Conservation (phyloP, 2,329 filamentous ascomycete genomes). For the Samsoniella hepiali region DNA sequence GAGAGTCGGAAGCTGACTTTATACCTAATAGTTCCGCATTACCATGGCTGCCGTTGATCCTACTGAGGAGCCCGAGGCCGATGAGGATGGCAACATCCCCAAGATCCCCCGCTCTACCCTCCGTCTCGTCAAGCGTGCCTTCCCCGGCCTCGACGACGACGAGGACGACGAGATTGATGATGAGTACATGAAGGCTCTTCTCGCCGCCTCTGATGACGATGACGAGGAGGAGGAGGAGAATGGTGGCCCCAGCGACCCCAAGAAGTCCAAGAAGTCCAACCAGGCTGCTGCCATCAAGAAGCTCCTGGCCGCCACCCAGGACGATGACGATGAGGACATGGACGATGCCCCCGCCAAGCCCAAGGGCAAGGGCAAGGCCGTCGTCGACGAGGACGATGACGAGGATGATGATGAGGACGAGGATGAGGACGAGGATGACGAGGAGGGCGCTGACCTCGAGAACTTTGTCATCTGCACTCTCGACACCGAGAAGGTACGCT, state of each 20-base stretch:
- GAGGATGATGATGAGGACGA: slow-evolving; percentile 51
- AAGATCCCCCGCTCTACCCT: slow-evolving; percentile 75
- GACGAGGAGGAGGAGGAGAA: slow-evolving; percentile 67
- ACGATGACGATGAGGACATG: slow-evolving; percentile 55
- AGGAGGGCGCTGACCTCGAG: slow-evolving; percentile 67
- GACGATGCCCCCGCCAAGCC: slow-evolving; percentile 66
- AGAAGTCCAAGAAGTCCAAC: slow-evolving; percentile 84
- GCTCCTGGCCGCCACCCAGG: slow-evolving; percentile 66
- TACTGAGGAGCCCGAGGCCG: slow-evolving; percentile 66
- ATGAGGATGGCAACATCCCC: slow-evolving; percentile 59
- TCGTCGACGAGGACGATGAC: slow-evolving; percentile 52
- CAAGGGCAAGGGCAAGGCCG: slow-evolving; percentile 58
- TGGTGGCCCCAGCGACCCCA: slow-evolving; percentile 85
- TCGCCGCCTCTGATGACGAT: slow-evolving; percentile 50
- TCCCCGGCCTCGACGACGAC: slow-evolving; percentile 54
- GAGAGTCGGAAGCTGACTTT: slow-evolving; percentile 29
- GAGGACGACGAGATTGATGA: slow-evolving; percentile 66
- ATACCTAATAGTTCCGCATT: slow-evolving; percentile 72
- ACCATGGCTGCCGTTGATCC: slow-evolving; percentile 99
- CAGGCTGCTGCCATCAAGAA: slow-evolving; percentile 74
- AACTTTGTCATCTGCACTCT: slow-evolving; percentile 95
- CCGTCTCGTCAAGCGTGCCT: slow-evolving; percentile 78
- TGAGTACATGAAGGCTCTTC: slow-evolving; percentile 57
- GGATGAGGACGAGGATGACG: slow-evolving; percentile 55
- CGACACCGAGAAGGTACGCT: slow-evolving; percentile 80